Conservation (phyloP, 768 basidiomycete species). For the Goffeauzyma gilvescens region DNA sequence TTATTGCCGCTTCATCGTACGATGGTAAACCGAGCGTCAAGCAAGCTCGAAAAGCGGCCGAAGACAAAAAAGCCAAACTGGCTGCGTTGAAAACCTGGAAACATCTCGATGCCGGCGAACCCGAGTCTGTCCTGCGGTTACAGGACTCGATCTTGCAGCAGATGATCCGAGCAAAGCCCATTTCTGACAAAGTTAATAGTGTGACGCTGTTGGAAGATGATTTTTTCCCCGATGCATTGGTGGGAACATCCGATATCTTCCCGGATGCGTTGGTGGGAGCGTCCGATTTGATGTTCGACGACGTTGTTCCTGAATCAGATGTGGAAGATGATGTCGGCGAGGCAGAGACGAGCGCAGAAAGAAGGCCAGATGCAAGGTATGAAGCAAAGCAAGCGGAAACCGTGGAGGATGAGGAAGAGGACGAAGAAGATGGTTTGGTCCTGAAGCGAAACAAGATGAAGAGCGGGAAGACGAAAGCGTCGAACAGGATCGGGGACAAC, state of each 20-base stretch:
- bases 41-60: slow-evolving; percentile 14
- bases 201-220: not conserved
- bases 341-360: too few species aligned
- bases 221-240: not conserved
- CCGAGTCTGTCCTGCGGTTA: slow-evolving; percentile 12
- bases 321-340: not conserved
- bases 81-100: slow-evolving; percentile 28
- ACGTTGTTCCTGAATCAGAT: slow-evolving; percentile 4
- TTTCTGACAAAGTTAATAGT: not conserved
- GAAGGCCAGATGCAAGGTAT: too few species aligned
- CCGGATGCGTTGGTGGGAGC: not conserved
- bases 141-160: slow-evolving; percentile 20
- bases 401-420: not conserved
- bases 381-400: not conserved
- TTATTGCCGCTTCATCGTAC: slow-evolving; percentile 24
- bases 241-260: not conserved
- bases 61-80: slow-evolving; percentile 27
- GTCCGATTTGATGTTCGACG: slow-evolving; percentile 1
- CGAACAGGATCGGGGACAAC: not conserved
- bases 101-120: slow-evolving; percentile 23
- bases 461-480: not conserved
- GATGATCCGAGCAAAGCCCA: slow-evolving; percentile 7
- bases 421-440: too few species aligned
- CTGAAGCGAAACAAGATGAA: not conserved
- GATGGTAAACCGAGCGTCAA: slow-evolving; percentile 15